Evolutionary conservation across 2,329 filamentous ascomycete genomes (phyloP).

Genomic region (Arachnopeziza araneosa): DNA sequence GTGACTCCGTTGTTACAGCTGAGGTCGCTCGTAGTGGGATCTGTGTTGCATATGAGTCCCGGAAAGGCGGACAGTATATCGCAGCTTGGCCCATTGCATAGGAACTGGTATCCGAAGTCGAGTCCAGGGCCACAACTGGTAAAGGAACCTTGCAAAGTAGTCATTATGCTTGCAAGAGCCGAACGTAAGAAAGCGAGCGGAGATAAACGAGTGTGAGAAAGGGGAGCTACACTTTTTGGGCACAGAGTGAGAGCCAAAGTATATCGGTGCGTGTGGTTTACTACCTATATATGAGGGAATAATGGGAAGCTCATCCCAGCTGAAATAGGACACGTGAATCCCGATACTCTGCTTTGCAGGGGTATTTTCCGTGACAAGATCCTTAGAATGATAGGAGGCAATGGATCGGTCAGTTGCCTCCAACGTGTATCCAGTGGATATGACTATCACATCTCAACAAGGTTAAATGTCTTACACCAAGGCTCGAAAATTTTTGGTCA

Average conservation of each 20-base stretch:
- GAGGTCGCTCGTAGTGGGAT: not conserved
- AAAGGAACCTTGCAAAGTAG: not conserved
- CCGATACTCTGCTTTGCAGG: not conserved
- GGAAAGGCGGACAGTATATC: not conserved
- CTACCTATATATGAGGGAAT: not conserved
- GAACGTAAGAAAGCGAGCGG: not conserved
- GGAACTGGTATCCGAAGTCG: not conserved
- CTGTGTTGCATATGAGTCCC: not conserved
- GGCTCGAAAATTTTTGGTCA: not conserved
- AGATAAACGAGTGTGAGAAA: not conserved
- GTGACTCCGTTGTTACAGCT: not conserved
- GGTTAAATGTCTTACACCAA: not conserved
- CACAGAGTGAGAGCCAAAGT: not conserved
- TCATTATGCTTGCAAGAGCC: not conserved
- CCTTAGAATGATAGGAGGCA: not conserved
- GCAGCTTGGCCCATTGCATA: not conserved
- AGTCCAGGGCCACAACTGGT: not conserved
- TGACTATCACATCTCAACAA: not conserved
- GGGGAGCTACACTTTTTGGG: not conserved
- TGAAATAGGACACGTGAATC: not conserved
- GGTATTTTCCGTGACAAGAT: not conserved
- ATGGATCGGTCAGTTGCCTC: not conserved
- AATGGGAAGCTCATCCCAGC: not conserved
- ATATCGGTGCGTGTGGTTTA: not conserved
- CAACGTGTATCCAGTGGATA: not conserved